phyloP scores from a whole-genome alignment of 2,329 filamentous ascomycete species.

The Fusarium sp. region DNA sequence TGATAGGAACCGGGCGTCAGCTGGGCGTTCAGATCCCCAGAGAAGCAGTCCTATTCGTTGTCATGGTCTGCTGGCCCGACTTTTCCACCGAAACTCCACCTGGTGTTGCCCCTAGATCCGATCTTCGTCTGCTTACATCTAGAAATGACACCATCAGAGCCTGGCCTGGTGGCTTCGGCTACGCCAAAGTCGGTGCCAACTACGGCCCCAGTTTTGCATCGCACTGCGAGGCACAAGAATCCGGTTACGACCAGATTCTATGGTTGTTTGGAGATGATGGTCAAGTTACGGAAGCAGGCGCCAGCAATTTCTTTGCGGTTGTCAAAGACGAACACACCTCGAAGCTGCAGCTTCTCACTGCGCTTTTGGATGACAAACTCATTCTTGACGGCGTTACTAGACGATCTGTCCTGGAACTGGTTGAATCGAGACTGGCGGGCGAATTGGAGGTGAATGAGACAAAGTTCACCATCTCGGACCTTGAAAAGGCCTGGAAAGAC shows the following conservation, averaged over 20 bases:
- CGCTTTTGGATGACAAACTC: conserved; percentile 68
- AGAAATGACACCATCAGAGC: conserved; percentile 13
- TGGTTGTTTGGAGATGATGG: conserved; percentile 76
- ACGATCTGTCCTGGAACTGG: conserved; percentile 70
- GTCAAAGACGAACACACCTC: conserved; percentile 61
- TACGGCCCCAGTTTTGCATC: conserved; percentile 26
- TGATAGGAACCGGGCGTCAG: conserved; percentile 19
- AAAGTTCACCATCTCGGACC: conserved; percentile 70
- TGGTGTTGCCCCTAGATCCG: not conserved
- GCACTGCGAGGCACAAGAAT: conserved; percentile 5
- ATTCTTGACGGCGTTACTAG: conserved; percentile 77
- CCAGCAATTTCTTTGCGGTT: conserved; percentile 76
- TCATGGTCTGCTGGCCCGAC: not conserved
- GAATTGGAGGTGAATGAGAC: conserved; percentile 51
- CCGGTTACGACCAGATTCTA: conserved; percentile 58
- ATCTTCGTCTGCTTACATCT: conserved; percentile 10
- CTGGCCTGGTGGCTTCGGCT: conserved; percentile 51
- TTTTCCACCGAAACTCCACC: conserved; percentile 9
- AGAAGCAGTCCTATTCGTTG: conserved; percentile 9
- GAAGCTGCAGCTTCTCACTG: conserved; percentile 71
- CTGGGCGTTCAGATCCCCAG: conserved; percentile 12
- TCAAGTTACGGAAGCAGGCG: conserved; percentile 51
- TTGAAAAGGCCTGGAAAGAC: conserved; percentile 67
- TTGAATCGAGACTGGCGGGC: conserved; percentile 42
- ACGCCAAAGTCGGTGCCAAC: conserved; percentile 31